Evolutionary conservation across 495 filamentous ascomycete genomes (phyloP), one percentile per base, ranked within the genome.

Genomic region (Aspergillus avenaceus): DNA sequence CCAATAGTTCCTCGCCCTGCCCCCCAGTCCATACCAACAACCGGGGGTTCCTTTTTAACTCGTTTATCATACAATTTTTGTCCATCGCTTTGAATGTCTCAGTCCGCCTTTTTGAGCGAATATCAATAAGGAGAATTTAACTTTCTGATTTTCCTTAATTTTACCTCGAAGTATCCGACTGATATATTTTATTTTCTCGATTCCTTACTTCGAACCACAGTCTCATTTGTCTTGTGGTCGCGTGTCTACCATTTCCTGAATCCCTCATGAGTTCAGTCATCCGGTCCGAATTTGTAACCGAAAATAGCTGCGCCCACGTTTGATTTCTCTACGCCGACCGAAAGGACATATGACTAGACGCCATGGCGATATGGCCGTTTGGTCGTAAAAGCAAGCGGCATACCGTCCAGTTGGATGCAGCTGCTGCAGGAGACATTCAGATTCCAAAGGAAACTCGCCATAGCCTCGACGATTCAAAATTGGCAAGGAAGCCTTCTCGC

Each of bases 281-380:
- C 51, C 53, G 36, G 18, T 54, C 49, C 52, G 48, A 37, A 41
- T 42, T 36, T 42, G 50, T 51, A 42, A 54, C 51, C 52, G 53
- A 52, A 38, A 49, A 49, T 29, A 54, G 45, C 47, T 60, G 28
- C 49, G 42, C 58, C 51, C 45, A 56, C 54, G 52, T 57, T 59
- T 68, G 60, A 64, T 54, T 84, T 80, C 31, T 8, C 67, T 89
- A 43, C 32, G 49, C 56, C 55, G 50, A 50, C 34, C 46, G 50
- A 52, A 51, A 49, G 46, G 44, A 36, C 49, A 29, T 45, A 41
- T 45, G 29, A 61, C 40, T 53, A 24, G 42, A 25, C 73, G 75
- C 63, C 54, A 89, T 88, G 85, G 80, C 81, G 61, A 72, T 89
- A 72, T 91, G 87, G 87, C 87, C 84, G 27, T 91, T 89, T 66